Conservation (phyloP, 345 rosid species). For the Populus euphratica region DNA sequence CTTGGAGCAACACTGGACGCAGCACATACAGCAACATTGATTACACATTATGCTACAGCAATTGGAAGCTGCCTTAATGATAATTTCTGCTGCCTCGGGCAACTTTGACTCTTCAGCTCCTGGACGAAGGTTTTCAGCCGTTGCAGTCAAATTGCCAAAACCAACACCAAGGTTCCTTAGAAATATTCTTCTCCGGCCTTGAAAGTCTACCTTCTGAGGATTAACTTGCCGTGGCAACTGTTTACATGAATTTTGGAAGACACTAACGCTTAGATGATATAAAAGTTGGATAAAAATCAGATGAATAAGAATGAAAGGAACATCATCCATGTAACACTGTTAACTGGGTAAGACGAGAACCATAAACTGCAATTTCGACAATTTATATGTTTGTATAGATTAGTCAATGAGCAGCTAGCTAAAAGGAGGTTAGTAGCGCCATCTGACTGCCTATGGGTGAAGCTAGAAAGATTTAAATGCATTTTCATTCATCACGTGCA, state of each 20-base stretch:
- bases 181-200: slow-evolving; percentile 27
- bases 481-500: not conserved
- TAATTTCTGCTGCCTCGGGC: slow-evolving; percentile 77
- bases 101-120: slow-evolving; percentile 46
- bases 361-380: not conserved
- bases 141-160: slow-evolving; percentile 67
- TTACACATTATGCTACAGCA: slow-evolving; percentile 54
- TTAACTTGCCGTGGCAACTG: slow-evolving; percentile 41
- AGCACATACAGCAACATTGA: slow-evolving; percentile 84
- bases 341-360: not conserved
- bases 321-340: not conserved
- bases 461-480: not conserved
- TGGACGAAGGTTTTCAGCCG: slow-evolving; percentile 60
- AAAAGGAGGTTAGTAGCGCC: not conserved
- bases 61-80: slow-evolving; percentile 69
- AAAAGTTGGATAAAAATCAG: too few species aligned
- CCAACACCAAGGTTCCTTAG: slow-evolving; percentile 52
- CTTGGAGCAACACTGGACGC: slow-evolving; percentile 64
- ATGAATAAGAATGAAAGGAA: not conserved
- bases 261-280: not conserved
- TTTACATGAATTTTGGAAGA: slow-evolving; percentile 4
- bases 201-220: slow-evolving; percentile 33
- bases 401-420: not conserved
- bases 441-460: not conserved
- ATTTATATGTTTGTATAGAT: not conserved